These are phyloP conservation scores for Platanus orientalis DNA, from an alignment of 164 flowering plant species.

Conservation along the genomic window DNA sequence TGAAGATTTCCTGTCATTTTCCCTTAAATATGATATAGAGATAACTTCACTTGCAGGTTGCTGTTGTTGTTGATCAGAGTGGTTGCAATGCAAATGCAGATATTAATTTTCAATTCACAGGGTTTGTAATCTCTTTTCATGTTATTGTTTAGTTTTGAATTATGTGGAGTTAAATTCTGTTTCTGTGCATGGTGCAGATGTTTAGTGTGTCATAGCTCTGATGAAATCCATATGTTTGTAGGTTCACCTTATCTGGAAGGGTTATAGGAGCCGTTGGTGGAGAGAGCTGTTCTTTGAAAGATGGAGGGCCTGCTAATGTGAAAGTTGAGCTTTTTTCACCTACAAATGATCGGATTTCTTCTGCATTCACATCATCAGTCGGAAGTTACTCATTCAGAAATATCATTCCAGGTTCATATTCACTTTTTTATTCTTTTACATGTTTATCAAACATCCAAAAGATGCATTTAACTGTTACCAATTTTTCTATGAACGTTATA, in stretches of 20 bases:
- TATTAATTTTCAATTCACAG: constrained; percentile 89
- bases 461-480: background rate
- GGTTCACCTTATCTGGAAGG: constrained; percentile 87
- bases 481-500: background rate
- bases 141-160: background rate
- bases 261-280: constrained; percentile 93
- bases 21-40: constrained; percentile 8
- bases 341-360: constrained; percentile 53
- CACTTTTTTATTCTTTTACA: background rate
- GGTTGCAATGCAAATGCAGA: constrained; percentile 95
- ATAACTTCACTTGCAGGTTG: constrained; percentile 50
- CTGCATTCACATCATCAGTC: constrained; percentile 52
- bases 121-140: constrained; percentile 41
- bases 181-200: constrained; percentile 4
- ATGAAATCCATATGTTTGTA: constrained; percentile 20
- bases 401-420: constrained; percentile 65
- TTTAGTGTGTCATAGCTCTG: constrained; percentile 5
- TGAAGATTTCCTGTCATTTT: background rate
- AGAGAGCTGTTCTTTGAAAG: constrained; percentile 60
- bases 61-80: constrained; percentile 66
- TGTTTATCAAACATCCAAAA: no score
- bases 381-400: constrained; percentile 75
- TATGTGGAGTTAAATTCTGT: background rate
- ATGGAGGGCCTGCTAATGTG: constrained; percentile 81
- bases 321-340: constrained; percentile 69